Conservation (phyloP, 129 eudicot genomes). For the Flaveria brownii region DNA sequence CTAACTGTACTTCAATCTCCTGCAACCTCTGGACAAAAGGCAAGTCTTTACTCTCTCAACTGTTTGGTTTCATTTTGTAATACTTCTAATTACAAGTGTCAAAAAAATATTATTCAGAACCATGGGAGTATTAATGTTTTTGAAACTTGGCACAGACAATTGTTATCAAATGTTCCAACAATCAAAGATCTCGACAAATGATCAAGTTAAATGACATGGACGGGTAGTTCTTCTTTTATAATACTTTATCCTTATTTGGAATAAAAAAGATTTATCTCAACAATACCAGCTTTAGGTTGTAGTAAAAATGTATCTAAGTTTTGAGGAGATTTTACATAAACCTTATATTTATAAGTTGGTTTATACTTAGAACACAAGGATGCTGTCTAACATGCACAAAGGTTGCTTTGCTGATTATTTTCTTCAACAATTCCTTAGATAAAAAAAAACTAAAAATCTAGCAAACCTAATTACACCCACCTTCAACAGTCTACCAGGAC, state of each 20-base stretch:
- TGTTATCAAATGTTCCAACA: constrained; percentile 30
- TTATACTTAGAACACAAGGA: not conserved
- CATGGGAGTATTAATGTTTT: not conserved
- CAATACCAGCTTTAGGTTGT: not conserved
- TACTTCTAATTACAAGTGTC: too few relatives aligned
- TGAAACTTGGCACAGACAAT: constrained; percentile 21
- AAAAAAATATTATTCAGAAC: too few relatives aligned
- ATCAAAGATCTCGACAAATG: constrained; percentile 35
- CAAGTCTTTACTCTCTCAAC: too few relatives aligned
- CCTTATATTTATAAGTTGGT: not conserved
- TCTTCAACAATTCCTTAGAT: not conserved
- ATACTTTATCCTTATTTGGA: not conserved
- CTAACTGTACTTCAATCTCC: constrained; percentile 30
- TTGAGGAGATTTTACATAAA: not conserved
- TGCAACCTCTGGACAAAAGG: too few relatives aligned
- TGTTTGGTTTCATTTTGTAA: too few relatives aligned
- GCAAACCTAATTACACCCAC: too few relatives aligned
- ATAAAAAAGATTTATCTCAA: not conserved
- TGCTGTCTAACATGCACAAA: not conserved
- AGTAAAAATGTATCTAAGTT: not conserved
- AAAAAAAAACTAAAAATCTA: not conserved
- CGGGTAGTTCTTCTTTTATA: constrained; percentile 30
- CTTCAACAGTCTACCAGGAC: too few relatives aligned
- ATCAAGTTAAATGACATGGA: constrained; percentile 28
- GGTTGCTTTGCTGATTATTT: not conserved